phyloP scores from a whole-genome alignment of 768 basidiomycete species.

The Imleria badia region DNA sequence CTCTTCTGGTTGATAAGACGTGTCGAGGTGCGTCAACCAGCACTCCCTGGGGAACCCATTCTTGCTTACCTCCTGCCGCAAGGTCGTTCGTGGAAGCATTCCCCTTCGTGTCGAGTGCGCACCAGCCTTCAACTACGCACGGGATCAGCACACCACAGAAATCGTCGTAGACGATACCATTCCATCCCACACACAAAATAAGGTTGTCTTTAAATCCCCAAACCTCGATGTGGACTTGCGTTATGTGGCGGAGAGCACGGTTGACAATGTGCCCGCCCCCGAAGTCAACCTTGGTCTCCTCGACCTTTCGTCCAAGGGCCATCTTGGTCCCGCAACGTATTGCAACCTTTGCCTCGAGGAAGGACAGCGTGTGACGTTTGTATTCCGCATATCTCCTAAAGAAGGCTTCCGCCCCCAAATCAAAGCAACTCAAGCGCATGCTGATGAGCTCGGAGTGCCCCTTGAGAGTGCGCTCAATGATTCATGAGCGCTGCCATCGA shows the following conservation, averaged over 20 bases:
- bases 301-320: slow-evolving; percentile 68
- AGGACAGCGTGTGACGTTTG: slow-evolving; percentile 89
- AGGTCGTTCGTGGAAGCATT: slow-evolving; percentile 81
- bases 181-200: slow-evolving; percentile 44
- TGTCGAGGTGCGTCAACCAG: slow-evolving; percentile 52
- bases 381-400: slow-evolving; percentile 71
- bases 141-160: slow-evolving; percentile 65
- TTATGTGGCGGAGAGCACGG: slow-evolving; percentile 60
- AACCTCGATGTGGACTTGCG: slow-evolving; percentile 71
- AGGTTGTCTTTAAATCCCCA: slow-evolving; percentile 61
- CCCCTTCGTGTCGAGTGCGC: slow-evolving; percentile 87
- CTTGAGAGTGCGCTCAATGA: slow-evolving; percentile 37
- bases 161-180: slow-evolving; percentile 50
- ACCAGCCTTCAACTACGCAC: slow-evolving; percentile 95
- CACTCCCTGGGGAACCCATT: background rate
- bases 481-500: background rate
- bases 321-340: slow-evolving; percentile 66
- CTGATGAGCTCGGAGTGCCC: slow-evolving; percentile 46
- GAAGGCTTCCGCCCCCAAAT: slow-evolving; percentile 11
- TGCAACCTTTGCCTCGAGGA: slow-evolving; percentile 65
- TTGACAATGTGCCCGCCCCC: slow-evolving; percentile 53
- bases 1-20: slow-evolving; percentile 84
- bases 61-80: background rate
- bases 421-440: slow-evolving; percentile 38
- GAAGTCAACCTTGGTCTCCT: slow-evolving; percentile 56